Conservation (phyloP, 345 rosid species). For the Pugionium cornutum region DNA sequence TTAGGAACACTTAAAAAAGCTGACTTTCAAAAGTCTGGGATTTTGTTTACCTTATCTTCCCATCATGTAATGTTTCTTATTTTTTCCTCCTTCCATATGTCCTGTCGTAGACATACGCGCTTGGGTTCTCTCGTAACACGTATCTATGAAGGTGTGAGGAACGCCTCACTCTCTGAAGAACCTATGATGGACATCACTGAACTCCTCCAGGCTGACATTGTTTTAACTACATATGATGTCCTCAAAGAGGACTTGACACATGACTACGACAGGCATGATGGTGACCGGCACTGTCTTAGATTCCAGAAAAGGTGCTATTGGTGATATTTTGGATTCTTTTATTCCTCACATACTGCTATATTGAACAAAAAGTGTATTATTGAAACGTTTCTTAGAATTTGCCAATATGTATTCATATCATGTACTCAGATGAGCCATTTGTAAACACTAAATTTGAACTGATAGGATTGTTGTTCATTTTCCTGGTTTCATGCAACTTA, state of each 20-base stretch:
- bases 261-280: conserved; percentile 89
- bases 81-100: conserved; percentile 37
- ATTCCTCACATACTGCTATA: not conserved
- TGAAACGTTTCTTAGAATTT: conserved; percentile 2
- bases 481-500: conserved; percentile 17
- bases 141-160: conserved; percentile 87
- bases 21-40: conserved; percentile 10
- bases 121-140: conserved; percentile 69
- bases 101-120: conserved; percentile 68
- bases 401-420: not conserved
- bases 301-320: conserved; percentile 77
- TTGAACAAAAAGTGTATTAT: not conserved
- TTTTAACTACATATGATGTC: conserved; percentile 91
- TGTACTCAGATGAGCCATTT: not conserved
- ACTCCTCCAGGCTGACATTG: conserved; percentile 73
- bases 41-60: conserved; percentile 17
- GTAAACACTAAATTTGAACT: not conserved
- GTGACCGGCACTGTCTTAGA: conserved; percentile 86
- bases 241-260: conserved; percentile 95
- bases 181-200: conserved; percentile 56
- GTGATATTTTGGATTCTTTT: conserved; percentile 23
- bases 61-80: conserved; percentile 28
- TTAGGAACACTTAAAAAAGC: conserved; percentile 19
- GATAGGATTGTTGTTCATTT: conserved; percentile 8
- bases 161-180: conserved; percentile 57